Evolutionary conservation across 768 basidiomycete species (phyloP), one percentile per base, ranked within the genome.

Genomic region (Floccularia luteovirens): DNA sequence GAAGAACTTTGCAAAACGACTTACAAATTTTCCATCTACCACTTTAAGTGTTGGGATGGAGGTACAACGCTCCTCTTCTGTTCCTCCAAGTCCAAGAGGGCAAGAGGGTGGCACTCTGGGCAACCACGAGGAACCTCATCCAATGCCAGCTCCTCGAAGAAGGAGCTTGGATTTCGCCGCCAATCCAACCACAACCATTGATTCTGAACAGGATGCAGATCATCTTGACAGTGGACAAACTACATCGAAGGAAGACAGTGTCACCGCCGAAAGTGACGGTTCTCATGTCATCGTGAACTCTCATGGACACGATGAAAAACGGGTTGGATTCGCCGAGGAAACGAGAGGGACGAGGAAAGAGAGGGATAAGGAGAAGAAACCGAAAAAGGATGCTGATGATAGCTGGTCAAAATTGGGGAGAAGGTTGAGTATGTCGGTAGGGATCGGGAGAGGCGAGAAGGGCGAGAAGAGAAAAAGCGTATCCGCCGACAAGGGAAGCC

Each of bases 1-100:
- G 44, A 82, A 77, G 58, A 79, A 75, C 36, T 63, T 92, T 34
- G 87, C 86, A 13, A 80, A 77, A 50, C 74, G 72, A 48, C 62
- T 87, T 41, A 66, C 70, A 20, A 59, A 60, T 6, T 66, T 70
- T 43, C 64, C 60, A 39, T 23, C 38, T 13, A 42, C 43, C 8
- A 14, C 32, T 12, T 36, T 48, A 10, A 24, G 36, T 11, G 44
- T 43, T 24, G 42, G 21, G 31, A 31, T 39, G 32, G 66, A 65
- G 1, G 61, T 62, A 5, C 72, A 60, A 19, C 71, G 81, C 19
- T 61, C 80, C 14, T 77, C 74, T 2, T 79, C 78, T 5, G 79
- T 82, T 5, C 80, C 80, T 0, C 66, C 72, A 3, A 63, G 55
- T 31, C 58, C 59, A 14, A 46, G 47, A 20, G 49, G 51, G 48